Conservation (phyloP, 1,284 basidiomycete genomes). For the Ganoderma multipileum region DNA sequence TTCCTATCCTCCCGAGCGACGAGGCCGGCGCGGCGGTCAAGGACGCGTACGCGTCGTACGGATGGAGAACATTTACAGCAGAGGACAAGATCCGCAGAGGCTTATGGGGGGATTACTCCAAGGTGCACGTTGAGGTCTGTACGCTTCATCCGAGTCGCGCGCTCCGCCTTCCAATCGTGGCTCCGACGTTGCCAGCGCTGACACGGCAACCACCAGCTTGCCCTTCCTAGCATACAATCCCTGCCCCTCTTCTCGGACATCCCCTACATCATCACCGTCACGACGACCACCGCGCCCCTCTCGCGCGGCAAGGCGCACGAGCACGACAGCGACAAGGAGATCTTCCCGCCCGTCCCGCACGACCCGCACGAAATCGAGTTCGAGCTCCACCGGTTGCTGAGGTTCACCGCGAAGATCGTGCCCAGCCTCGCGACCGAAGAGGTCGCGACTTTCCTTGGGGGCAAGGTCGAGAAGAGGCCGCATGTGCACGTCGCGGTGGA, state of each 20-base stretch:
- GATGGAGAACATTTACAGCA: conserved; percentile 16
- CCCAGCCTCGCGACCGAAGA: neutral
- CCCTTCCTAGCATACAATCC: conserved; percentile 19
- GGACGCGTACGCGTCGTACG: neutral
- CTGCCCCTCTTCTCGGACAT: conserved; percentile 18
- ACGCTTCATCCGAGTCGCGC: neutral
- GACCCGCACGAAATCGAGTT: conserved; percentile 11
- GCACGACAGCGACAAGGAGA: conserved; percentile 6
- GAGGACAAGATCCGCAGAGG: conserved; percentile 30
- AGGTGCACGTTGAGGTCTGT: conserved; percentile 28
- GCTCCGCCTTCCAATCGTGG: neutral
- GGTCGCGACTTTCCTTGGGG: conserved; percentile 9
- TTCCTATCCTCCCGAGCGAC: conserved; percentile 32
- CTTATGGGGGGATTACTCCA: conserved; percentile 33
- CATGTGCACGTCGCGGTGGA: neutral
- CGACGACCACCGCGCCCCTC: conserved; percentile 16
- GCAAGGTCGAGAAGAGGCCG: neutral
- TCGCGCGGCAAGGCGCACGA: conserved; percentile 12
- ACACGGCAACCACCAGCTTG: conserved; percentile 17
- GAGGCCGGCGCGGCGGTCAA: conserved; percentile 16
- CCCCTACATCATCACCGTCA: conserved; percentile 19
- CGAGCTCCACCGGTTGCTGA: conserved; percentile 9
- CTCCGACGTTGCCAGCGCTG: neutral
- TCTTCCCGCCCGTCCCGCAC: conserved; percentile 20
- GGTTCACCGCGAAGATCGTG: neutral